A percentile compares a stretch with the other conserved stretches of the same genome.
Evolutionary conservation across 1,284 basidiomycete genomes (phyloP).

Genomic region (Thecaphora frezii): DNA sequence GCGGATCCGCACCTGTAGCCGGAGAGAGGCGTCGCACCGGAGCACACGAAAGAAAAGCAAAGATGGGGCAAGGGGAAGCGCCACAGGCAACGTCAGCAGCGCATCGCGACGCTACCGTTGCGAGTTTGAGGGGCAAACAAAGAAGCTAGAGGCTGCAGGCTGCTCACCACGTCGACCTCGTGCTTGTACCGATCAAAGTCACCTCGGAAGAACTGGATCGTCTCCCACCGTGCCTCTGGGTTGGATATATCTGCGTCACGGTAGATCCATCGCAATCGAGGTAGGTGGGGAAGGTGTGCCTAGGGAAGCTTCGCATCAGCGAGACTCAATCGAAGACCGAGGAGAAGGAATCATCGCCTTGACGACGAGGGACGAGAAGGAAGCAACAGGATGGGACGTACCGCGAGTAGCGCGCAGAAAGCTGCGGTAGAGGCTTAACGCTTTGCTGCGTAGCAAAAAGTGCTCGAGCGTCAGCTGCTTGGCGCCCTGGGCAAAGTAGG

Average conservation of each 20-base stretch:
- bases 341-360: too few relatives aligned
- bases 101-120: too few relatives aligned
- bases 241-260: slow-evolving; percentile 45
- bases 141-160: neutral
- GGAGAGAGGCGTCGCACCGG: neutral
- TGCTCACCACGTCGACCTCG: slow-evolving; percentile 23
- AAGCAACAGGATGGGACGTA: neutral
- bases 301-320: too few relatives aligned
- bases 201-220: slow-evolving; percentile 39
- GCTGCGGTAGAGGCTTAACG: slow-evolving; percentile 40
- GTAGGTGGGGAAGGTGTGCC: too few relatives aligned
- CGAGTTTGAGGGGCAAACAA: too few relatives aligned
- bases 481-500: neutral
- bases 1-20: slow-evolving; percentile 13
- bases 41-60: neutral
- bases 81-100: too few relatives aligned
- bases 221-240: slow-evolving; percentile 44
- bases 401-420: slow-evolving; percentile 39
- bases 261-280: too few relatives aligned
- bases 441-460: slow-evolving; percentile 35
- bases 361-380: too few relatives aligned
- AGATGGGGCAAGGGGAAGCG: neutral
- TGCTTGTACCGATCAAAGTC: slow-evolving; percentile 28
- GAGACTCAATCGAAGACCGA: too few relatives aligned
- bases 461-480: slow-evolving; percentile 39